These are phyloP conservation scores for Mitragyna speciosa DNA, from an alignment of 257 asterid species.

Conservation along the genomic window DNA sequence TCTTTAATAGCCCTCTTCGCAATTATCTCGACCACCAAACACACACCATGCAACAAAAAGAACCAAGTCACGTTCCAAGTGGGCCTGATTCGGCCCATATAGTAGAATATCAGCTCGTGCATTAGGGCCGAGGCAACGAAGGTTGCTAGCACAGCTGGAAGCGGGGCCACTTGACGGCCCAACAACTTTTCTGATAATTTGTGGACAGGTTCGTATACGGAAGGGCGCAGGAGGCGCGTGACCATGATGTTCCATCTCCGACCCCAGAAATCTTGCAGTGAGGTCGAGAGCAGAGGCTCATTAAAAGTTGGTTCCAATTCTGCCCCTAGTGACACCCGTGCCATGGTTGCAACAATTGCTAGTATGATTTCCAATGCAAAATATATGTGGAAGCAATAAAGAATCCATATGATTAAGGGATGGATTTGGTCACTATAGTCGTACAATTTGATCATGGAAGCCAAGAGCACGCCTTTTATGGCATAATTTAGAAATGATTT, in stretches of 20 bases:
- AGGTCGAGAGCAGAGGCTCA: conserved; percentile 67
- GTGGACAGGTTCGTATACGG: conserved; percentile 59
- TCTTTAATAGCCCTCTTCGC: conserved; percentile 47
- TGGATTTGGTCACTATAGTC: conserved; percentile 38
- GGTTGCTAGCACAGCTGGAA: conserved; percentile 52
- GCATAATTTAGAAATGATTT: conserved; percentile 39
- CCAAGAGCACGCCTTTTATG: conserved; percentile 45
- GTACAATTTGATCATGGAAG: conserved; percentile 37
- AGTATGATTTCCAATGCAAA: conserved; percentile 50
- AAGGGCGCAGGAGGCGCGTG: conserved; percentile 66
- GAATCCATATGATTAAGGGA: conserved; percentile 26
- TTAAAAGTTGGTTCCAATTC: conserved; percentile 86
- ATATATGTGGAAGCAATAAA: conserved; percentile 54
- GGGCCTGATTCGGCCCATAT: conserved; percentile 62
- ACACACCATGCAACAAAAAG: conserved; percentile 61
- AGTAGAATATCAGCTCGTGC: conserved; percentile 76
- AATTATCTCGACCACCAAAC: conserved; percentile 41
- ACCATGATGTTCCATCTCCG: conserved; percentile 89
- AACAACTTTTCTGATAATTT: conserved; percentile 31
- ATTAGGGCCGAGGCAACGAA: conserved; percentile 57
- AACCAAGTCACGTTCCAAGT: conserved; percentile 62
- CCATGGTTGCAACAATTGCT: conserved; percentile 52
- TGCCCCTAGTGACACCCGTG: conserved; percentile 47
- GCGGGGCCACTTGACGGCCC: conserved; percentile 57
- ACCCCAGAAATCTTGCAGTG: conserved; percentile 89